Percentiles rank a stretch among this genome's conserved stretches.
Conservation (phyloP, 1,284 basidiomycete genomes). For the Inonotus obliquus region DNA sequence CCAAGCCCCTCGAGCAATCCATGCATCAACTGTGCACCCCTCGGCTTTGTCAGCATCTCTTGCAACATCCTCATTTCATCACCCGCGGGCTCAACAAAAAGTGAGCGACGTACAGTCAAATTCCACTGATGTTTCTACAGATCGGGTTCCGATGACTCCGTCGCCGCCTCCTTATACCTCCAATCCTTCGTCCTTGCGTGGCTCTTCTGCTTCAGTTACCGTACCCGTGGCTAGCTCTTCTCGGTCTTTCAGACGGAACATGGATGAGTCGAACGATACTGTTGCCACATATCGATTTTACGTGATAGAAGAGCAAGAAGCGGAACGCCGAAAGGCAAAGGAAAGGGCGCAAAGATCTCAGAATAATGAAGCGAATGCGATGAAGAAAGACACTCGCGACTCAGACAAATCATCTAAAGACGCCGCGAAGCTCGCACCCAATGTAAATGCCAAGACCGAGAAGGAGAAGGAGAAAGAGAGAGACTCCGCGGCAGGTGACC, state of each 20-base stretch:
- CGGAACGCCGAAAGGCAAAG: conserved; percentile 31
- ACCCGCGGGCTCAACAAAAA: conserved; percentile 38
- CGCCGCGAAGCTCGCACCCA: neutral
- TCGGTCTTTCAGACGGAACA: conserved; percentile 50
- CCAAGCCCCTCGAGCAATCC: conserved; percentile 28
- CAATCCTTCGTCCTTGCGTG: conserved; percentile 28
- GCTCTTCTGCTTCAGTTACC: conserved; percentile 29
- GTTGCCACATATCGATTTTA: conserved; percentile 66
- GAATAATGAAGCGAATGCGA: neutral
- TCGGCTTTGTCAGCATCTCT: conserved; percentile 71
- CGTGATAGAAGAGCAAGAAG: conserved; percentile 53
- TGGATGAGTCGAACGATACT: conserved; percentile 57
- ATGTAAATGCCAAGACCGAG: neutral
- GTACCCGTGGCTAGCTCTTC: conserved; percentile 31
- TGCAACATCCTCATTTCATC: conserved; percentile 53
- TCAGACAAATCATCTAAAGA: neutral
- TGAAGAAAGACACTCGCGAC: neutral
- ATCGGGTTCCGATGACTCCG: conserved; percentile 22
- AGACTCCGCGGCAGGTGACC: neutral
- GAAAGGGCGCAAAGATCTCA: neutral
- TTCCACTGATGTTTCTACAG: conserved; percentile 15
- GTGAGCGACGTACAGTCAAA: conserved; percentile 16
- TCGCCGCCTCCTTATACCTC: conserved; percentile 31
- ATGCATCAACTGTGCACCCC: conserved; percentile 31
- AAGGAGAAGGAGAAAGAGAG: neutral